Evolutionary conservation across 306 rosid genomes (phyloP).

Genomic region (Psophocarpus tetragonolobus): DNA sequence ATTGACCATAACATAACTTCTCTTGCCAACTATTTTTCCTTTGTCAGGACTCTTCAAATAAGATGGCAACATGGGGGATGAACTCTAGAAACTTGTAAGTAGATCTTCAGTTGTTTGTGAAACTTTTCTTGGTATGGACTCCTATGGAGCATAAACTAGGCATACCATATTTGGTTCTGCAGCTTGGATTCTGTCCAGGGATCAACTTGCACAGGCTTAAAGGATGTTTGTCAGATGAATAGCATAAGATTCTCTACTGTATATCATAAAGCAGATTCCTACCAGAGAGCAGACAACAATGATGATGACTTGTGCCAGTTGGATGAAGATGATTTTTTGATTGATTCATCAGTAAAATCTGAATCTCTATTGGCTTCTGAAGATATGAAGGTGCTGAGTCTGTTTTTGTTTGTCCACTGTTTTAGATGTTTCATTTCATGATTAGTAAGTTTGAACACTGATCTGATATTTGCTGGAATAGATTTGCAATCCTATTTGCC

Average conservation of each 20-base stretch:
- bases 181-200: conserved; percentile 54
- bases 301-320: conserved; percentile 82
- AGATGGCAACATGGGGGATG: conserved; percentile 49
- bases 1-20: conserved; percentile 6
- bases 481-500: conserved; percentile 85
- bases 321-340: conserved; percentile 62
- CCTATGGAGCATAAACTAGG: conserved; percentile 11
- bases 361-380: conserved; percentile 46
- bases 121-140: conserved; percentile 31
- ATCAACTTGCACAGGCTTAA: conserved; percentile 65
- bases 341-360: conserved; percentile 56
- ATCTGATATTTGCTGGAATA: conserved; percentile 41
- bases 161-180: conserved; percentile 39
- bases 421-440: conserved; percentile 36
- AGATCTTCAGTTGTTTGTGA: conserved; percentile 24
- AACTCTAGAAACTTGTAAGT: conserved; percentile 68
- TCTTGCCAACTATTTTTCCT: conserved; percentile 21
- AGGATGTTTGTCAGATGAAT: conserved; percentile 75
- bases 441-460: conserved; percentile 19
- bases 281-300: conserved; percentile 51
- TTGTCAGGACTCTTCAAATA: conserved; percentile 63
- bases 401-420: conserved; percentile 12
- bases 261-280: conserved; percentile 48
- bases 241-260: conserved; percentile 61
- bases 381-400: conserved; percentile 59